Evolutionary conservation across 768 basidiomycete species (phyloP).

Genomic region (Pulveroboletus sp.): DNA sequence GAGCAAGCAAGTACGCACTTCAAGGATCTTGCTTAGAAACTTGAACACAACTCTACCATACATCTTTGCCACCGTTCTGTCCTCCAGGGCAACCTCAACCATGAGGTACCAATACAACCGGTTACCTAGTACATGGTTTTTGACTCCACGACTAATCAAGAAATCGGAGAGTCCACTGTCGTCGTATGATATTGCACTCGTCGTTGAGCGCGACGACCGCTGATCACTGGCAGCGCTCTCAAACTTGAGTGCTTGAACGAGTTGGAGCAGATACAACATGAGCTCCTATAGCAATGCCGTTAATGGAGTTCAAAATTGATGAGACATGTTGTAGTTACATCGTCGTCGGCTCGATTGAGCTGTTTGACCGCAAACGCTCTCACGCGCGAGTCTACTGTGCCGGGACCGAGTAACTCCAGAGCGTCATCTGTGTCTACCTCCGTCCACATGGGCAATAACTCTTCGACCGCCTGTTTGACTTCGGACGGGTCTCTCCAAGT

Average conservation of each 20-base stretch:
- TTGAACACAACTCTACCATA: conserved; percentile 87
- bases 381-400: conserved; percentile 86
- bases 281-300: conserved; percentile 60
- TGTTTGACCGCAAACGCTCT: conserved; percentile 92
- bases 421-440: conserved; percentile 97
- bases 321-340: conserved; percentile 46
- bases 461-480: conserved; percentile 97
- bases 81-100: conserved; percentile 90
- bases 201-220: conserved; percentile 64
- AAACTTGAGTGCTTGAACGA: conserved; percentile 97
- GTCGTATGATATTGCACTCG: conserved; percentile 77
- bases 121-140: conserved; percentile 83
- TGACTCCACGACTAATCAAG: conserved; percentile 77
- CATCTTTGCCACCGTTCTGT: conserved; percentile 85
- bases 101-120: conserved; percentile 96
- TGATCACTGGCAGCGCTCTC: conserved; percentile 80
- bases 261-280: conserved; percentile 85
- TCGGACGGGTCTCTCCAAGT: conserved; percentile 96
- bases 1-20: conserved; percentile 45
- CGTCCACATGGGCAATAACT: conserved; percentile 92
- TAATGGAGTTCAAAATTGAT: neutral
- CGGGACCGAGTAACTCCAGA: conserved; percentile 87
- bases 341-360: conserved; percentile 87
- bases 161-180: conserved; percentile 94
- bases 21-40: conserved; percentile 83